Conservation (phyloP, 2,329 filamentous ascomycete species). For the Ascochyta pisi region DNA sequence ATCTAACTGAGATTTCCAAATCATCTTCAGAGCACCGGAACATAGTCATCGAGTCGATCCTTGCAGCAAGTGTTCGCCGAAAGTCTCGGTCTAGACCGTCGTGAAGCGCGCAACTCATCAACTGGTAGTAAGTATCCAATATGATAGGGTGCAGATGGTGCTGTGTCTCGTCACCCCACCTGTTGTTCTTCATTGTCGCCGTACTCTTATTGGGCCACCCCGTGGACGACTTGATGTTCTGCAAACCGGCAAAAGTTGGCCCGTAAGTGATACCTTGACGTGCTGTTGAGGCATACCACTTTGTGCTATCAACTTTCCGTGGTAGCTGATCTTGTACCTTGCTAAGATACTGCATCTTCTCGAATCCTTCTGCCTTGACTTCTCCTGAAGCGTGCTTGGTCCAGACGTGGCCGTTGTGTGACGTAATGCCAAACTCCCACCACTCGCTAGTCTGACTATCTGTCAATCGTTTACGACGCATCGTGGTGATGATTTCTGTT, state of each 20-base stretch:
- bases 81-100: neutral
- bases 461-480: constrained; percentile 18
- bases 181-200: neutral
- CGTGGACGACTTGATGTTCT: constrained; percentile 1
- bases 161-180: neutral
- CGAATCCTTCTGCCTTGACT: neutral
- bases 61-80: neutral
- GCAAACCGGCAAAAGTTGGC: neutral
- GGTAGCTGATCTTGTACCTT: neutral
- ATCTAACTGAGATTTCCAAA: no score
- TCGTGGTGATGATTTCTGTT: constrained; percentile 17
- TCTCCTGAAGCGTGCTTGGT: constrained; percentile 29
- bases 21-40: no score
- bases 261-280: constrained; percentile 1
- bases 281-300: neutral
- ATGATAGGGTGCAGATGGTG: neutral
- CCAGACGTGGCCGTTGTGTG: constrained; percentile 27
- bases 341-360: no score
- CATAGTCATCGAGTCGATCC: neutral
- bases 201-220: neutral
- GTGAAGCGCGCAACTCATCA: neutral
- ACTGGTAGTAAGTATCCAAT: neutral
- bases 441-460: constrained; percentile 16
- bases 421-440: constrained; percentile 22
- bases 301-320: neutral